These are phyloP conservation scores for Kuraishia molischiana DNA, from an alignment of 805 yeast genomes.

Conservation along the genomic window DNA sequence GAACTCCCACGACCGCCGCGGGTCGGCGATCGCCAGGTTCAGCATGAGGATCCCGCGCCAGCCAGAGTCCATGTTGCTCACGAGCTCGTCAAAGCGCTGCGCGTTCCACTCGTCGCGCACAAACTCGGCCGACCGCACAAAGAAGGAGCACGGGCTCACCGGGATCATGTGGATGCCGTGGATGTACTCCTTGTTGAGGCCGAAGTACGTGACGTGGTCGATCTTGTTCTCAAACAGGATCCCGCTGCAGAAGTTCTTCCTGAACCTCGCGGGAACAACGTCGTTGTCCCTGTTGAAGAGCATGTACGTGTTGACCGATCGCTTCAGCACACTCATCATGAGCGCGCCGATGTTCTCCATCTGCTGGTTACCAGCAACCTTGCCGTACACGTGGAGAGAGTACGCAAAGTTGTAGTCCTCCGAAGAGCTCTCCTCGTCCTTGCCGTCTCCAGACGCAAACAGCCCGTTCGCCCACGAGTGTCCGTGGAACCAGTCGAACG, in stretches of 20 bases:
- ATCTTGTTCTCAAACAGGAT: slow-evolving; percentile 60
- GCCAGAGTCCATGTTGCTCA: slow-evolving; percentile 48
- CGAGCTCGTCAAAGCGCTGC: slow-evolving; percentile 33
- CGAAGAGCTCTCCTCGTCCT: slow-evolving; percentile 62
- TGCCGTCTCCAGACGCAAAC: slow-evolving; percentile 62
- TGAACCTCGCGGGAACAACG: slow-evolving; percentile 43
- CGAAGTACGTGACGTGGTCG: slow-evolving; percentile 65
- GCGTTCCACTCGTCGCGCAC: slow-evolving; percentile 59
- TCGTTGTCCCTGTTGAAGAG: slow-evolving; percentile 38
- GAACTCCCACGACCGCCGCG: slow-evolving; percentile 50
- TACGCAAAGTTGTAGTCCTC: slow-evolving; percentile 63
- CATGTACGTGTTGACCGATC: slow-evolving; percentile 41
- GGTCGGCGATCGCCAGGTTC: slow-evolving; percentile 68
- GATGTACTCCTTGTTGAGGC: slow-evolving; percentile 53
- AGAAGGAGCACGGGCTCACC: slow-evolving; percentile 56
- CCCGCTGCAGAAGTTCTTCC: slow-evolving; percentile 59
- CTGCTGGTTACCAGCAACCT: slow-evolving; percentile 36
- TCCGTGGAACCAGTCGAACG: slow-evolving; percentile 66
- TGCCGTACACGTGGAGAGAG: slow-evolving; percentile 52
- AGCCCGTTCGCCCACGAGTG: slow-evolving; percentile 73
- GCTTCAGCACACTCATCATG: slow-evolving; percentile 45
- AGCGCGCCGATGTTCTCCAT: slow-evolving; percentile 46
- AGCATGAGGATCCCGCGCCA: slow-evolving; percentile 72
- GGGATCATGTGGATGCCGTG: slow-evolving; percentile 72
- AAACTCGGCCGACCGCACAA: slow-evolving; percentile 44